Base-by-base conservation (phyloP, 2,329 filamentous ascomycete species). In the Aspergillus flavus region DNA sequence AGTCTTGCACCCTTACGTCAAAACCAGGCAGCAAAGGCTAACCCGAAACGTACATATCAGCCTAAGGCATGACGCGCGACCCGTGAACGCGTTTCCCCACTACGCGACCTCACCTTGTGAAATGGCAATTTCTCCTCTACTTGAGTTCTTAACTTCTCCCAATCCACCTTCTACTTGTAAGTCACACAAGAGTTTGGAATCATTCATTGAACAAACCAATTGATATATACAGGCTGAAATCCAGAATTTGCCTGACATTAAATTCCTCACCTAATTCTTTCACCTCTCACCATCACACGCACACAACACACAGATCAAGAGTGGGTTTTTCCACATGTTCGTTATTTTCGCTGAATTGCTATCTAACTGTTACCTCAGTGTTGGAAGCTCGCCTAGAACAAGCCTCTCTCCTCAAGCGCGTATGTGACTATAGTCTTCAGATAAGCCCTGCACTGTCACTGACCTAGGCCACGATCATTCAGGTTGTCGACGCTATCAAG, bases 401-500 rank as follows among this genome's bases (percentile, higher is more conserved):
- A 86, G 94, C 96, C 67, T 86, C 88, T 76, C 86, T 96, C 79
- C 87, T 99, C 79, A 99, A 99, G 86, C 97, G 95, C 91, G 93
- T 94, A 81, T 66, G 80, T 73, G 28, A 52, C 28, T 48, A 30
- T 28, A 45, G 58, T 54, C 19, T 11, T 21, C 39, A 28, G n/a
- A 21, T 6, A 32, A 16, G n/a, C 26, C 39, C 14, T 16, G 4
- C 39, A n/a, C 19, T 9, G 30, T 57, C 55, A 58, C 45, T 48
- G n/a, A 46, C 64, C 66, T 59, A 58, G 65, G 23, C 7, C 58
- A 68, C 28, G 54, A 52, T 30, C 56, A 53, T 56, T 21, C 71
- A 97, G 93, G 92, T 98, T 68, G 94, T 99, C 75, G 96, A 99
- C 79, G 93, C 96, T 73, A 97, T 99, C 89, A 98, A 97, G 83